A percentile compares a stretch with the other conserved stretches of the same genome.
phyloP scores from a whole-genome alignment of 768 basidiomycete genomes.

The Xanthoconium stramineum region DNA sequence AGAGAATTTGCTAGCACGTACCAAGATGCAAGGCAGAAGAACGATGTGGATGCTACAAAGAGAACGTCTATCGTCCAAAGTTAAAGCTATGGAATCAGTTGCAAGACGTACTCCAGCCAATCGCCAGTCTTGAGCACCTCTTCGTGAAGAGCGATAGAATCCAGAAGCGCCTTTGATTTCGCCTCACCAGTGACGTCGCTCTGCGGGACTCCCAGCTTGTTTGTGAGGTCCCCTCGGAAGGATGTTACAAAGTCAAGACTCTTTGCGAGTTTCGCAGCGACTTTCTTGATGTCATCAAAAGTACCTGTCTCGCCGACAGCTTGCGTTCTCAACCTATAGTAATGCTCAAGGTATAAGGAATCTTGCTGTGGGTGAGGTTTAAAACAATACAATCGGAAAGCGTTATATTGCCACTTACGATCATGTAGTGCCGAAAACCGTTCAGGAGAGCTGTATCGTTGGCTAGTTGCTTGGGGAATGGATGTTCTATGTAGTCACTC shows the following conservation, averaged over 20 bases:
- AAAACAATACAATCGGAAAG: background rate
- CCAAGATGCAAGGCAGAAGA: background rate
- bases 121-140: background rate
- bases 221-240: background rate
- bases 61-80: background rate
- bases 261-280: background rate
- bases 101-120: background rate
- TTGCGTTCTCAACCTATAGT: background rate
- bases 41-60: background rate
- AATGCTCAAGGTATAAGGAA: background rate
- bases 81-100: background rate
- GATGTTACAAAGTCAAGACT: background rate
- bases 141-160: background rate
- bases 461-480: too few species aligned
- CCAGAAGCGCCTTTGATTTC: background rate
- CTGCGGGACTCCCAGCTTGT: background rate
- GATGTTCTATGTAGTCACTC: too few species aligned
- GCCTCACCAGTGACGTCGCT: background rate
- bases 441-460: too few species aligned
- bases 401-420: background rate
- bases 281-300: background rate
- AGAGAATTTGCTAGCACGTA: background rate
- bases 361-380: background rate
- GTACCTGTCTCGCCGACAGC: background rate
- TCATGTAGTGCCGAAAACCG: background rate